phyloP scores from a whole-genome alignment of 1,284 basidiomycete genomes.

The Cryptococcus sp. region DNA sequence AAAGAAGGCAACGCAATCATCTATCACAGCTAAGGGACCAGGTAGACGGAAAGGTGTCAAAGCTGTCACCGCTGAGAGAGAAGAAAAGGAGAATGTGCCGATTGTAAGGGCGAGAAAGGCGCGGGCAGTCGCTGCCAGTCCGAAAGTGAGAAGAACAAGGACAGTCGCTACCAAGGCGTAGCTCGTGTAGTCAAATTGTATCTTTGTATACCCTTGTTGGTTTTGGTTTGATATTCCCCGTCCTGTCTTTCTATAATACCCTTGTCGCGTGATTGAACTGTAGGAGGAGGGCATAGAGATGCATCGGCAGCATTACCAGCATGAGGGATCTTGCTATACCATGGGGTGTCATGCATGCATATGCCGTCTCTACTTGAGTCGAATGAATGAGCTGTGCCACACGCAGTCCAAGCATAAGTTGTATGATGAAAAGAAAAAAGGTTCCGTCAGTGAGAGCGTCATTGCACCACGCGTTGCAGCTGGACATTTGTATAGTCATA shows the following conservation, averaged over 20 bases:
- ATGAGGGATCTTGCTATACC: too few relatives aligned
- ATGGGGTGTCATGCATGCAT: neutral
- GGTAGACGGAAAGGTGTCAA: constrained; percentile 1
- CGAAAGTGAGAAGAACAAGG: constrained; percentile 8
- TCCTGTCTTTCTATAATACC: too few relatives aligned
- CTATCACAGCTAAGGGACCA: neutral
- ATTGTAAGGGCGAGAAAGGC: neutral
- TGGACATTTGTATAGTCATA: too few relatives aligned
- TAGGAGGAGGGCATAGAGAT: too few relatives aligned
- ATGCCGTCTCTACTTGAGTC: neutral
- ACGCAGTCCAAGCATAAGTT: neutral
- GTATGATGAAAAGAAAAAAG: too few relatives aligned
- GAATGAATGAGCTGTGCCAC: neutral
- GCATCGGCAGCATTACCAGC: too few relatives aligned
- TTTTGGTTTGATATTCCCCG: too few relatives aligned
- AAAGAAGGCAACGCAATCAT: neutral
- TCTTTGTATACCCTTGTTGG: too few relatives aligned
- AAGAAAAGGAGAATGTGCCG: constrained; percentile 10
- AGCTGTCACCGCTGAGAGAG: neutral
- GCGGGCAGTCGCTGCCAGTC: constrained; percentile 2
- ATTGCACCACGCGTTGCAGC: too few relatives aligned
- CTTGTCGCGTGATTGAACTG: too few relatives aligned
- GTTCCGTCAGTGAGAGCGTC: too few relatives aligned
- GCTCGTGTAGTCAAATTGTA: too few relatives aligned
- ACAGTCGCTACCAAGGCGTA: neutral